Conservation (phyloP, 2,329 filamentous ascomycete species). For the Calonectria pseudoturangicola region DNA sequence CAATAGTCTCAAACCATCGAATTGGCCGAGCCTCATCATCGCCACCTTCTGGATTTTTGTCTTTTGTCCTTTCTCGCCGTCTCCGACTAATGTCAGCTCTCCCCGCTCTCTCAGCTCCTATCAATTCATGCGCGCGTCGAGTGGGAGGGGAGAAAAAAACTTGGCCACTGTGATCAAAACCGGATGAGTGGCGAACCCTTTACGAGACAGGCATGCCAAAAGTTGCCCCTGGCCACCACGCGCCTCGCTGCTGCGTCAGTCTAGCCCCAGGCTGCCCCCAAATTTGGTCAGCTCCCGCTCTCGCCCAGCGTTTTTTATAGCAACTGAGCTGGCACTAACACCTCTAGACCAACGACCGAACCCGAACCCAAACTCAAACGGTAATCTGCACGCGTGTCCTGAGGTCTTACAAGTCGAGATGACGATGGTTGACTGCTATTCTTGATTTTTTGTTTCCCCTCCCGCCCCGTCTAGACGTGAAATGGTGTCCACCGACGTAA, state of each 20-base stretch:
- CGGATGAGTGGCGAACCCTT: constrained; percentile 29
- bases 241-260: constrained; percentile 29
- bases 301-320: constrained; percentile 50
- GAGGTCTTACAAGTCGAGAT: constrained; percentile 8
- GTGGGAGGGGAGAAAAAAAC: not conserved
- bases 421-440: constrained; percentile 35
- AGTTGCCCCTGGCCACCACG: constrained; percentile 20
- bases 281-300: constrained; percentile 17
- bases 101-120: constrained; percentile 28
- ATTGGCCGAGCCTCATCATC: constrained; percentile 11
- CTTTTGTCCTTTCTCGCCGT: constrained; percentile 43
- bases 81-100: constrained; percentile 34
- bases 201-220: constrained; percentile 37
- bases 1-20: constrained; percentile 17
- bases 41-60: constrained; percentile 32
- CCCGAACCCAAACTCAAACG: constrained; percentile 31
- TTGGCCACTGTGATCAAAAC: constrained; percentile 21
- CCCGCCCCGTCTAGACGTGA: not conserved
- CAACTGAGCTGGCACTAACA: constrained; percentile 38
- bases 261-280: constrained; percentile 22
- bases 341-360: constrained; percentile 20
- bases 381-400: constrained; percentile 47
- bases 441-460: constrained; percentile 16
- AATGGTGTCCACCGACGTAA: constrained; percentile 20
- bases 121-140: constrained; percentile 3